These are phyloP conservation scores for Neurospora sp. DNA, from an alignment of 2,329 filamentous ascomycete species.

Conservation along the genomic window DNA sequence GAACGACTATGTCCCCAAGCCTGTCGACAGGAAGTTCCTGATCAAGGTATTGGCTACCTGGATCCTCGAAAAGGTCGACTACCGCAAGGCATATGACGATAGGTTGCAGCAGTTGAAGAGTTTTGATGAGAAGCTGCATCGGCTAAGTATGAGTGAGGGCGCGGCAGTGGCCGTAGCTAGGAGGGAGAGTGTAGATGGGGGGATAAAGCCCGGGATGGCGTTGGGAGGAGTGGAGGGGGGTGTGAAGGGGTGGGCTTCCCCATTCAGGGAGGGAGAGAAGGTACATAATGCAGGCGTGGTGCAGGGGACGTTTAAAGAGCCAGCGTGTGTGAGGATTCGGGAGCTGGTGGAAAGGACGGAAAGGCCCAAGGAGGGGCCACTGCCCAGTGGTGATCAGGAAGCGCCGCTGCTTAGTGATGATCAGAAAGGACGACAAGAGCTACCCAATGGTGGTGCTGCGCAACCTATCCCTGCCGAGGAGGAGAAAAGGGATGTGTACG, in stretches of 20 bases:
- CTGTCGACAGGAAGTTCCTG: conserved; percentile 18
- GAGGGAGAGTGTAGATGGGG: background rate
- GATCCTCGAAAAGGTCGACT: conserved; percentile 7
- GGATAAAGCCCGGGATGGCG: background rate
- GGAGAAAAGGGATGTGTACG: background rate
- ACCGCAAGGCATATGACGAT: conserved; percentile 9
- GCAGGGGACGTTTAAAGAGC: background rate
- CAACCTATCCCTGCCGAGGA: background rate
- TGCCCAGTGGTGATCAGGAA: background rate
- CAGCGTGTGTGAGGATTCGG: background rate
- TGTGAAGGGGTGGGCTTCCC: background rate
- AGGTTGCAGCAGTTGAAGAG: background rate
- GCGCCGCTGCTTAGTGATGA: background rate
- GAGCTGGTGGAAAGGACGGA: background rate
- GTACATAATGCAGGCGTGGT: background rate
- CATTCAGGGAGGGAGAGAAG: background rate
- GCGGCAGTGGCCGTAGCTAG: background rate
- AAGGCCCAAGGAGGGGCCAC: background rate
- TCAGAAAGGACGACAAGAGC: background rate
- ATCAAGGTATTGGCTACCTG: conserved; percentile 8
- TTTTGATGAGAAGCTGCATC: background rate
- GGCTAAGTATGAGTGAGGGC: background rate
- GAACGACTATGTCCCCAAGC: conserved; percentile 42
- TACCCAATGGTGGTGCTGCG: background rate
- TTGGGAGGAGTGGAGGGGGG: background rate